These are phyloP conservation scores for Alternaria ventricosa DNA, from an alignment of 2,329 filamentous ascomycete genomes.

Conservation along the genomic window DNA sequence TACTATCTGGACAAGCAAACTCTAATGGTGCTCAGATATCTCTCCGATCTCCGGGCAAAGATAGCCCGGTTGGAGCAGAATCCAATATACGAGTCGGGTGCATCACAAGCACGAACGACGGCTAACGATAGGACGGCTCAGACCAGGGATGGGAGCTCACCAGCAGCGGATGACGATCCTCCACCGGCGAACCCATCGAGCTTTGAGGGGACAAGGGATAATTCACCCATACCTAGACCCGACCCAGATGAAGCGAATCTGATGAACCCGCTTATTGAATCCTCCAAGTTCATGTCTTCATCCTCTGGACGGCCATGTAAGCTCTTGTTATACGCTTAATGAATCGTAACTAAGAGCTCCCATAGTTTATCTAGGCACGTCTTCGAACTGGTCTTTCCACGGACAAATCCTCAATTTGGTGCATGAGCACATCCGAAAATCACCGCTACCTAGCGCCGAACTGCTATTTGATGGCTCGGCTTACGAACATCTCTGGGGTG, in stretches of 20 bases:
- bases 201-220: constrained; percentile 22
- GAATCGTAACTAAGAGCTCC: background rate
- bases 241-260: constrained; percentile 27
- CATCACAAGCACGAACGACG: background rate
- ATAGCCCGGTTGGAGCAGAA: constrained; percentile 25
- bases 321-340: background rate
- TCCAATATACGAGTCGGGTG: background rate
- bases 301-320: constrained; percentile 30
- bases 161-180: background rate
- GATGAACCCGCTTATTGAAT: constrained; percentile 33
- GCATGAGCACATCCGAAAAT: constrained; percentile 55
- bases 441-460: constrained; percentile 52
- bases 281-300: constrained; percentile 36
- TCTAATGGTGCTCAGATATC: constrained; percentile 24
- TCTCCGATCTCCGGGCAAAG: constrained; percentile 34
- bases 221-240: constrained; percentile 26
- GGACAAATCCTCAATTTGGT: constrained; percentile 58
- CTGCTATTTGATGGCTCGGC: constrained; percentile 60
- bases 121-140: constrained; percentile 1
- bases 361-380: constrained; percentile 61
- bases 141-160: constrained; percentile 5
- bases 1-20: background rate
- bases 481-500: constrained; percentile 62
- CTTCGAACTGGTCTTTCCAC: constrained; percentile 64
- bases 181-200: constrained; percentile 16